phyloP scores from a whole-genome alignment of 2,329 filamentous ascomycete genomes.

The Clonostachys rosea region DNA sequence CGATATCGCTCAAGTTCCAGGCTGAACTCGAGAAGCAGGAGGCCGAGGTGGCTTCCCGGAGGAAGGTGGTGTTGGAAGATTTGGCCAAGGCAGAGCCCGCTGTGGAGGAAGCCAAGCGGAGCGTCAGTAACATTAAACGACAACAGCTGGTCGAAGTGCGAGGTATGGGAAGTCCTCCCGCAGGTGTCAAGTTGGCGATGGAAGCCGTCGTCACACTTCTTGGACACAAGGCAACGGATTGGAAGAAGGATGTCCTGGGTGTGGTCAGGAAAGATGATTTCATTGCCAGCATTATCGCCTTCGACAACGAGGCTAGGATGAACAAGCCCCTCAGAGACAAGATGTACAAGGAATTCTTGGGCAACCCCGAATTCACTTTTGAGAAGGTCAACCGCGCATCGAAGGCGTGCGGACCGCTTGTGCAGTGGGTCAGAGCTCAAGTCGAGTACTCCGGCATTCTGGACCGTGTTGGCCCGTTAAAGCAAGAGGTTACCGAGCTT shows the following conservation, averaged over 20 bases:
- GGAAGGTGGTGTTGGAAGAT: constrained; percentile 81
- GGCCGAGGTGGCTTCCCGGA: constrained; percentile 75
- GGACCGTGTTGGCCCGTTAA: constrained; percentile 86
- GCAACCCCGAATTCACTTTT: constrained; percentile 92
- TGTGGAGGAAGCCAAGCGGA: constrained; percentile 87
- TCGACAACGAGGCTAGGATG: constrained; percentile 95
- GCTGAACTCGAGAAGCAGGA: constrained; percentile 84
- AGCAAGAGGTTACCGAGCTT: constrained; percentile 81
- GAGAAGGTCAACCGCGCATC: constrained; percentile 94
- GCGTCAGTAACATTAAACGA: constrained; percentile 97
- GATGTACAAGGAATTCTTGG: constrained; percentile 91
- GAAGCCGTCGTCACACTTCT: constrained; percentile 90
- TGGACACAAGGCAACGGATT: constrained; percentile 83
- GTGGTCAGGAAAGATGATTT: constrained; percentile 93
- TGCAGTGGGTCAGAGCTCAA: constrained; percentile 95
- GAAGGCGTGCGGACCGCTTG: constrained; percentile 93
- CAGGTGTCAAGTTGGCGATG: constrained; percentile 84
- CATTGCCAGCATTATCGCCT: constrained; percentile 95
- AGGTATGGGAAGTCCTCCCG: constrained; percentile 90
- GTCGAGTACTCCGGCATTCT: constrained; percentile 98
- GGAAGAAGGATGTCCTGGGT: constrained; percentile 78
- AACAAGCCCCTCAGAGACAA: constrained; percentile 74
- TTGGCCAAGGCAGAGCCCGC: constrained; percentile 89
- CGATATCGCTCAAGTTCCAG: constrained; percentile 84
- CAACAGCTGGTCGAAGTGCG: constrained; percentile 96